A percentile compares a stretch with the other conserved stretches of the same genome.
Evolutionary conservation across 345 rosid genomes (phyloP).

Genomic region (Populus ilicifolia): DNA sequence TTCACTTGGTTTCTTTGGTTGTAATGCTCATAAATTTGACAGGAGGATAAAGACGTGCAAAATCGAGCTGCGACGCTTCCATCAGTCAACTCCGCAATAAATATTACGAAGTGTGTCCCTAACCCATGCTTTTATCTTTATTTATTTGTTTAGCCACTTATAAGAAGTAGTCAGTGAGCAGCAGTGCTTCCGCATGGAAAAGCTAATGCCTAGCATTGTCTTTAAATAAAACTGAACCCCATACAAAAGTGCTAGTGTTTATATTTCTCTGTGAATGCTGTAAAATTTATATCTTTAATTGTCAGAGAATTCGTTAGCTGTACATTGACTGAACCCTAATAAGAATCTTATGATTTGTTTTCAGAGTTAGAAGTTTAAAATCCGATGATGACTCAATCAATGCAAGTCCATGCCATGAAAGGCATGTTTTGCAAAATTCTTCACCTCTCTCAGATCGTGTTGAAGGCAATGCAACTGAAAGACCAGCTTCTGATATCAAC

Average conservation of each 20-base stretch:
- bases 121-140: neutral
- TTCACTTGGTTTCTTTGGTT: slow-evolving; percentile 9
- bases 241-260: neutral
- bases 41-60: slow-evolving; percentile 49
- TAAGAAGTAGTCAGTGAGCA: neutral
- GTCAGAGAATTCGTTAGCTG: slow-evolving; percentile 13
- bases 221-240: neutral
- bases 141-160: slow-evolving; percentile 3
- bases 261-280: neutral
- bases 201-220: neutral
- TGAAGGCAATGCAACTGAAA: slow-evolving; percentile 39
- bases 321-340: slow-evolving; percentile 8
- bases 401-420: slow-evolving; percentile 50
- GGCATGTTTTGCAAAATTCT: slow-evolving; percentile 22
- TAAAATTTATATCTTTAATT: slow-evolving; percentile 2
- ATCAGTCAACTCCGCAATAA: slow-evolving; percentile 33
- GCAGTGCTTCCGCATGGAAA: slow-evolving; percentile 11
- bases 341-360: slow-evolving; percentile 14
- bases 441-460: slow-evolving; percentile 36
- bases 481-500: slow-evolving; percentile 34
- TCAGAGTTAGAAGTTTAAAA: slow-evolving; percentile 43
- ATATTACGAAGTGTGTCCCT: slow-evolving; percentile 42
- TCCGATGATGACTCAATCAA: slow-evolving; percentile 70
- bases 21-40: slow-evolving; percentile 28
- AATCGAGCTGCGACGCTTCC: slow-evolving; percentile 34